These are phyloP conservation scores for Copromyces sp. DNA, from an alignment of 495 filamentous ascomycete species.

Conservation along the genomic window DNA sequence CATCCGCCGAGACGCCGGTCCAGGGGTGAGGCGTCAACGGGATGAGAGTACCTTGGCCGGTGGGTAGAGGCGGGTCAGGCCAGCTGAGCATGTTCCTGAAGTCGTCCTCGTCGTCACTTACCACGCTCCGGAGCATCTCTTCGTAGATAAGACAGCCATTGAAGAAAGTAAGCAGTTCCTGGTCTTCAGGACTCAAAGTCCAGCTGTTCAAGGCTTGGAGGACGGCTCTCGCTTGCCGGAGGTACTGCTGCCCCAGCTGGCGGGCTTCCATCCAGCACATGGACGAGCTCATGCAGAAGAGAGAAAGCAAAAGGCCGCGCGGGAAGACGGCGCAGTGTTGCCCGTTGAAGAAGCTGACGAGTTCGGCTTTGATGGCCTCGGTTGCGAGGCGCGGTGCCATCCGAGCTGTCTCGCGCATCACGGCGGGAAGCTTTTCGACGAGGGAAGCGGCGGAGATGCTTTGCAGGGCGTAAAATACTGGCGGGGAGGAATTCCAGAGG, in stretches of 20 bases:
- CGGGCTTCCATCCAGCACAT: constrained; percentile 27
- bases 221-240: constrained; percentile 18
- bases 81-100: constrained; percentile 25
- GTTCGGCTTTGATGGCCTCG: constrained; percentile 19
- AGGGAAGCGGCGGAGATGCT: constrained; percentile 24
- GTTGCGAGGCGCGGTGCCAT: constrained; percentile 15
- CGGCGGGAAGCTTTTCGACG: constrained; percentile 22
- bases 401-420: constrained; percentile 21
- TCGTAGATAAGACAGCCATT: constrained; percentile 28
- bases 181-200: constrained; percentile 8
- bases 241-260: constrained; percentile 19
- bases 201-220: constrained; percentile 14
- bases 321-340: constrained; percentile 11
- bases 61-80: constrained; percentile 13
- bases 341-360: constrained; percentile 12
- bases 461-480: constrained; percentile 21
- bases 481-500: constrained; percentile 17
- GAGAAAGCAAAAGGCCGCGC: constrained; percentile 18
- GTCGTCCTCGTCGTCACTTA: constrained; percentile 25
- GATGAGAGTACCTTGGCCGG: constrained; percentile 4
- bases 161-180: constrained; percentile 21
- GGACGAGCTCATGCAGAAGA: constrained; percentile 30
- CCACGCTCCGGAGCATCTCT: constrained; percentile 26
- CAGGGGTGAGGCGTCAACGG: constrained; percentile 14
- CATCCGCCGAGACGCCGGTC: constrained; percentile 20